These are phyloP conservation scores for Backusella tarrabulga DNA, from an alignment of 192 early-diverging fungal species.

Conservation along the genomic window DNA sequence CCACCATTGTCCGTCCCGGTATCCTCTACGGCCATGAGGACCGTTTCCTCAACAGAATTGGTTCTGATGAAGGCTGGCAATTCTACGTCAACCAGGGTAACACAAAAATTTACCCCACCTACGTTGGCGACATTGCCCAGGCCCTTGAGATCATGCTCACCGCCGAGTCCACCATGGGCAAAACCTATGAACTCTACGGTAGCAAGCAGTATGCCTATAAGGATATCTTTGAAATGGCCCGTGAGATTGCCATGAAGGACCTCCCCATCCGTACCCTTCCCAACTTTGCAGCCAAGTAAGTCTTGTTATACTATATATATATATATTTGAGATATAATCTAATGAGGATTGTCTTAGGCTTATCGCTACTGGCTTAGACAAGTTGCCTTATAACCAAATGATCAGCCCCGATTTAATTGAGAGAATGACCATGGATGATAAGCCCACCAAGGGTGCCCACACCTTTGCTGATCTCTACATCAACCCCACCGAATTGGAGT, in stretches of 20 bases:
- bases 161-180: conserved; percentile 72
- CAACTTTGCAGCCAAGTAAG: conserved; percentile 63
- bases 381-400: conserved; percentile 74
- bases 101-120: conserved; percentile 69
- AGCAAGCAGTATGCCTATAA: conserved; percentile 71
- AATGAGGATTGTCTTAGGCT: conserved; percentile 21
- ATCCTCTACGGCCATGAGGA: conserved; percentile 92
- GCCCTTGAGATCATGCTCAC: conserved; percentile 75
- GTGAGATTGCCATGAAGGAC: conserved; percentile 54
- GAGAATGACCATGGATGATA: conserved; percentile 73
- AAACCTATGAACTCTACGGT: conserved; percentile 90
- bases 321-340: neutral
- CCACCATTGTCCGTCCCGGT: conserved; percentile 90
- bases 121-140: conserved; percentile 81
- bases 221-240: conserved; percentile 71
- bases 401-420: conserved; percentile 85
- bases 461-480: conserved; percentile 89
- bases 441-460: conserved; percentile 62
- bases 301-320: neutral
- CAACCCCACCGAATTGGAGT: conserved; percentile 76
- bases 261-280: conserved; percentile 58
- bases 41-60: conserved; percentile 88
- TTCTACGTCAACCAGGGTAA: conserved; percentile 66
- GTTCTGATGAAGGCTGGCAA: conserved; percentile 56
- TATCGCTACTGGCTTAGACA: conserved; percentile 60